phyloP scores from a whole-genome alignment of 2,329 filamentous ascomycete species.

The Simplicillium aogashimaense region DNA sequence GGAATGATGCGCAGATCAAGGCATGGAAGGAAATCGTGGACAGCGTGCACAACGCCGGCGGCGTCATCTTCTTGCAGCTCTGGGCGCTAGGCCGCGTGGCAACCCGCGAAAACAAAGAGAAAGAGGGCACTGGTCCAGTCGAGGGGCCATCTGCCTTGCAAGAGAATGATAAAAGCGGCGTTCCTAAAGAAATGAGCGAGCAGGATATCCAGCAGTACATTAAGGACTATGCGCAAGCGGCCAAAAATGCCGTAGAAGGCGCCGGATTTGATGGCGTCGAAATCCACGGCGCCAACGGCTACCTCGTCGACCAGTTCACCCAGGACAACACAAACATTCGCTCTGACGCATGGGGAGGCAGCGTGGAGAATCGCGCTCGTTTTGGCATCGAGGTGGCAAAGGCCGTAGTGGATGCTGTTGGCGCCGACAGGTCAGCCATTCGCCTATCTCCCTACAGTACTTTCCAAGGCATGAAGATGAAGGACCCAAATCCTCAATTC shows the following conservation, averaged over 20 bases:
- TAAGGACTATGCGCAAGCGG: conserved; percentile 42
- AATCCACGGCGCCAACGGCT: conserved; percentile 41
- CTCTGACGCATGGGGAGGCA: conserved; percentile 42
- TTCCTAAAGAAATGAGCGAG: conserved; percentile 54
- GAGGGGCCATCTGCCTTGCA: conserved; percentile 31
- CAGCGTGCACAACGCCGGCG: conserved; percentile 50
- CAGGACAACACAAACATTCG: conserved; percentile 35
- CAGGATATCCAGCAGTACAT: conserved; percentile 55
- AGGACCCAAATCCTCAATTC: conserved; percentile 11
- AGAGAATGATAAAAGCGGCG: conserved; percentile 12
- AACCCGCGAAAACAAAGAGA: conserved; percentile 14
- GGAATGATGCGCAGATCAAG: conserved; percentile 40
- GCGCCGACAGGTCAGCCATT: conserved; percentile 37
- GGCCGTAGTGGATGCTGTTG: conserved; percentile 25
- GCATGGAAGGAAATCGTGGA: conserved; percentile 51
- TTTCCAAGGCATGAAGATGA: conserved; percentile 14
- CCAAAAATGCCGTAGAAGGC: conserved; percentile 41
- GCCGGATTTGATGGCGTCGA: conserved; percentile 63
- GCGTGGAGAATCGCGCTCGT: conserved; percentile 38
- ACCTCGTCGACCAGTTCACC: conserved; percentile 50
- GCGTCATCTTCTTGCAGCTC: conserved; percentile 51
- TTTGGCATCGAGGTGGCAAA: conserved; percentile 35
- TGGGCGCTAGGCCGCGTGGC: conserved; percentile 48
- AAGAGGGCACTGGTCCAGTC: conserved; percentile 11
- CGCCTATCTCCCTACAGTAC: conserved; percentile 28